phyloP scores from a whole-genome alignment of 2,329 filamentous ascomycete genomes.

The Dactylellina parvicollis region DNA sequence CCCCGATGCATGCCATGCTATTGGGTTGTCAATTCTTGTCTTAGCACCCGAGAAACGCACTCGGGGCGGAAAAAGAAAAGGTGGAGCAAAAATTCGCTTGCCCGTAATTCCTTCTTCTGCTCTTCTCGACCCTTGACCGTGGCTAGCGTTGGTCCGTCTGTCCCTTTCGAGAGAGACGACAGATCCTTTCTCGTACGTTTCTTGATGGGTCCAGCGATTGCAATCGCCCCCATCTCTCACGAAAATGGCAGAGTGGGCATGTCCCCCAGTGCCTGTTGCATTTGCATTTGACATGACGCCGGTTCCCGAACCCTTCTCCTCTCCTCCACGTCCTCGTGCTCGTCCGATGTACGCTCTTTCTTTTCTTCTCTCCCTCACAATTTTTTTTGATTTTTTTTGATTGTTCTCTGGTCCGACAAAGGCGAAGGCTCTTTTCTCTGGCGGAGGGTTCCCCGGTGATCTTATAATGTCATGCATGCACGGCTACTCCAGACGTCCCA shows the following conservation, averaged over 20 bases:
- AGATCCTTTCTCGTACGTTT: conserved; percentile 37
- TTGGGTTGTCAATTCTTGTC: conserved; percentile 52
- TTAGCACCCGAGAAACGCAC: conserved; percentile 51
- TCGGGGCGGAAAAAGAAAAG: conserved; percentile 43
- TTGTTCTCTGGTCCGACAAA: background rate
- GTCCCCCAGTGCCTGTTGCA: no score
- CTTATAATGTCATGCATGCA: conserved; percentile 54
- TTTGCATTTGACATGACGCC: no score
- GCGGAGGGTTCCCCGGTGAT: conserved; percentile 30
- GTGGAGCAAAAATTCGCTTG: conserved; percentile 53
- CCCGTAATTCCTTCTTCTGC: conserved; percentile 35
- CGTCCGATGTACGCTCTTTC: no score
- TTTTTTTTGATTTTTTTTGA: background rate
- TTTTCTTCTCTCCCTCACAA: background rate
- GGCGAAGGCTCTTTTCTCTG: conserved; percentile 1
- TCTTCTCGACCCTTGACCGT: conserved; percentile 43
- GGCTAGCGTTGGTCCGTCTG: conserved; percentile 34
- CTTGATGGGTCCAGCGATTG: conserved; percentile 2
- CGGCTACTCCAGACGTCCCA: conserved; percentile 49
- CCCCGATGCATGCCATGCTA: conserved; percentile 33
- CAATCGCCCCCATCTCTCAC: conserved; percentile 10
- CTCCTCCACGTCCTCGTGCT: no score
- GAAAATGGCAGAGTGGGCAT: no score
- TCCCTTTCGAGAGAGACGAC: conserved; percentile 43
- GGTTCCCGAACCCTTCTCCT: no score